Evolutionary conservation across 768 basidiomycete genomes (phyloP).

Genomic region (Termitomyces eurrhizus): DNA sequence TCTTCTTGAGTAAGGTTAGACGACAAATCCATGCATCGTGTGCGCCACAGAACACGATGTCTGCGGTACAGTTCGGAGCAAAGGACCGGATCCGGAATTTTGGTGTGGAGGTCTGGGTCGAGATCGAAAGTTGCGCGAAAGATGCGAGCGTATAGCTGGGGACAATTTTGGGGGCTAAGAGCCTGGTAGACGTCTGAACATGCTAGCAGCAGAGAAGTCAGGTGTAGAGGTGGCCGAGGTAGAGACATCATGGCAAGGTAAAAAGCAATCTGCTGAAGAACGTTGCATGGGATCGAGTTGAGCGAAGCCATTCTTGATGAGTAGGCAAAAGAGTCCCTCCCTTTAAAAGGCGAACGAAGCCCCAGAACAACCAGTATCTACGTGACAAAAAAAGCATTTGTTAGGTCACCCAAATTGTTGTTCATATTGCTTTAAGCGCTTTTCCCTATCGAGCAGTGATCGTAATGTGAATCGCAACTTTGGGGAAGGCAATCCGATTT

Average conservation of each 20-base stretch:
- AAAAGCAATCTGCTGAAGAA: constrained; percentile 54
- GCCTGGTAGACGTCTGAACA: constrained; percentile 39
- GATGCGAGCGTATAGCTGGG: constrained; percentile 55
- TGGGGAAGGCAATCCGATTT: neutral
- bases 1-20: constrained; percentile 32
- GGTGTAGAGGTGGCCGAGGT: constrained; percentile 33
- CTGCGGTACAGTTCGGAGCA: constrained; percentile 47
- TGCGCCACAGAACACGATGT: constrained; percentile 44
- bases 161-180: constrained; percentile 38
- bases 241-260: constrained; percentile 36
- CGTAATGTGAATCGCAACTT: neutral
- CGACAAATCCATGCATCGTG: constrained; percentile 33
- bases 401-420: neutral
- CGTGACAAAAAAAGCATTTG: constrained; percentile 6
- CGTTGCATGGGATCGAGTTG: constrained; percentile 48
- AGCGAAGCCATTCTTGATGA: constrained; percentile 41
- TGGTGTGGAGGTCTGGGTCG: constrained; percentile 21
- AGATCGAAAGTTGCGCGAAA: constrained; percentile 50
- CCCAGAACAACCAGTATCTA: neutral
- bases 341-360: constrained; percentile 4
- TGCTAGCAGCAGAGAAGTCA: constrained; percentile 43
- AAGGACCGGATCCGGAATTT: constrained; percentile 36
- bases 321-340: neutral
- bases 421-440: neutral
- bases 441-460: neutral